Base-by-base conservation (phyloP, 2,329 filamentous ascomycete species). In the Talaromyces sp. region DNA sequence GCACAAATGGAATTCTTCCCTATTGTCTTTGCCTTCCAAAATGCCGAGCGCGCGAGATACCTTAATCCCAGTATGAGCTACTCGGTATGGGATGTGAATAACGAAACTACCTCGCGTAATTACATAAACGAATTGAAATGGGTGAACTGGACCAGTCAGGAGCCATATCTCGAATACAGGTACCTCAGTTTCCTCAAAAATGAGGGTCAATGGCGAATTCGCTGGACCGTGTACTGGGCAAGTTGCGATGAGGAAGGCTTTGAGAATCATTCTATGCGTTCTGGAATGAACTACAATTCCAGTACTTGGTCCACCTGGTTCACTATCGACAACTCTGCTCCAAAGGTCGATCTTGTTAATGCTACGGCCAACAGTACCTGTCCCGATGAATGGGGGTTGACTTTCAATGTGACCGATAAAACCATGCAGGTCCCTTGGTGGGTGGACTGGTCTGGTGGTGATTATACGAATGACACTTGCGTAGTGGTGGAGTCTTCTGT, bases 1-100 rank as follows among this genome's bases (percentile, higher is more conserved):
- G 16, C 59, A 22, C 54, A 55, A 13, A 46, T 51, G 2, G 32
- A 62, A 7, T 46, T 3, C 22, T 61, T 62, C 29, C 60, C 60
- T 11, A 11, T 62, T 16, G 45, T 60, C 24, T 62, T 62, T 40
- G 57, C 57, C 7, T 35, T 62, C 8, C 55, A 58, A 39, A 58
- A 60, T 47, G n/a, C 53, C 4, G n/a, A 52, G 45, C 39, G 10
- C 32, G 52, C 57, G 14, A 9, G 51, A 47, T 52, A 50, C 36
- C 49, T 62, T 16, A 52, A 60, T 29, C 48, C 50, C 1, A 4
- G 13, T 1, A 36, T 62, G 19, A 45, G n/a, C 36, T 55, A 53
- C 42, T 10, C n/a, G 4, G 32, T 61, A 29, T 50, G 44, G 47
- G 40, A 46, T 22, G 17, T 37, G 32, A 30, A 54, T 35, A 22